Evolutionary conservation across 371 early-diverging fungal genomes (phyloP).

Genomic region (Parasitella parasitica): DNA sequence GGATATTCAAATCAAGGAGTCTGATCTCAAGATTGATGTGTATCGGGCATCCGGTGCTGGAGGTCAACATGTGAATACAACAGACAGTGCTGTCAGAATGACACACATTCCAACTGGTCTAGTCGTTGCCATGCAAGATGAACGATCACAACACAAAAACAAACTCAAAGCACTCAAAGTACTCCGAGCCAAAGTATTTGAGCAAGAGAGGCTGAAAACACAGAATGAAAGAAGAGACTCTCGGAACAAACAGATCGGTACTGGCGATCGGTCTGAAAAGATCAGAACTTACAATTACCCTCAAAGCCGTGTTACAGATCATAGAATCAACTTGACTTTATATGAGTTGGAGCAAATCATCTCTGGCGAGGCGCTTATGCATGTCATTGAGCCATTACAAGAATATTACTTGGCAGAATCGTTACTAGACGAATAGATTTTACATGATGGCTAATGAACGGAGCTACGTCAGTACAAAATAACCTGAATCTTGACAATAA

Average conservation of each 20-base stretch:
- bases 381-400: conserved; percentile 56
- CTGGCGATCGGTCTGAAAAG: conserved; percentile 82
- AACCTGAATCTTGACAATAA: no score
- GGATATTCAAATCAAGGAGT: conserved; percentile 66
- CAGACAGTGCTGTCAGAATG: conserved; percentile 93
- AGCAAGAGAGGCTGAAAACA: conserved; percentile 64
- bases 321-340: conserved; percentile 76
- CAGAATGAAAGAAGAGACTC: conserved; percentile 60
- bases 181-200: conserved; percentile 78
- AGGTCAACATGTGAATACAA: conserved; percentile 95
- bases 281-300: conserved; percentile 86
- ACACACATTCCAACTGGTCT: conserved; percentile 93
- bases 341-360: conserved; percentile 72
- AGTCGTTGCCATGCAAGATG: conserved; percentile 86
- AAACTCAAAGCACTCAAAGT: conserved; percentile 85
- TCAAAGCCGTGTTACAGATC: conserved; percentile 85
- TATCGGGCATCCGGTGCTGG: conserved; percentile 83
- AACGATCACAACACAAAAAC: conserved; percentile 91
- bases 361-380: conserved; percentile 52
- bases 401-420: conserved; percentile 43
- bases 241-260: conserved; percentile 64
- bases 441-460: no score
- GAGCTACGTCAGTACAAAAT: no score
- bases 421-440: conserved; percentile 28
- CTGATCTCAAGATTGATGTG: conserved; percentile 75